Conservation (phyloP, 129 eudicot genomes). For the Apium graveolens region DNA sequence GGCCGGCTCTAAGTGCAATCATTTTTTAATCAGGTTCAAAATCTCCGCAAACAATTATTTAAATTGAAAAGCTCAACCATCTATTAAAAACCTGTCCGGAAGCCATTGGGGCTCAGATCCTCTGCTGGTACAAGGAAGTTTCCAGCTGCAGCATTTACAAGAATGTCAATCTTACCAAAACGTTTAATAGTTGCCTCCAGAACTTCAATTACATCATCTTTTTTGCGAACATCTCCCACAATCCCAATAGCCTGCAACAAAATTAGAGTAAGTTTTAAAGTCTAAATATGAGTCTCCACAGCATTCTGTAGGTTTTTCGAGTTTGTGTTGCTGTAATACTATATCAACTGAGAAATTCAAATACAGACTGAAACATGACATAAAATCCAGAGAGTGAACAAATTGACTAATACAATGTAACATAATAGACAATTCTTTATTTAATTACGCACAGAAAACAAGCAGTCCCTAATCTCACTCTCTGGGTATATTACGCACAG, state of each 20-base stretch:
- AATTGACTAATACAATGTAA: not conserved
- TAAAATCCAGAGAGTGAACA: not conserved
- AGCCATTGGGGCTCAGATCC: conserved; percentile 86
- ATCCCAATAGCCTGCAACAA: conserved; percentile 68
- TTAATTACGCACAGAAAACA: not conserved
- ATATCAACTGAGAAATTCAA: not conserved
- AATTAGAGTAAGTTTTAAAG: not conserved
- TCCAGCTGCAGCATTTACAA: conserved; percentile 95
- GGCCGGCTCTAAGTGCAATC: too few species aligned
- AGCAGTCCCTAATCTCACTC: not conserved
- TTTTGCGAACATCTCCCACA: conserved; percentile 85
- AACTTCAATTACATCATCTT: conserved; percentile 71
- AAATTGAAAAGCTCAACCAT: not conserved
- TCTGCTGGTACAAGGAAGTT: conserved; percentile 83
- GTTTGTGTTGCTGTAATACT: not conserved
- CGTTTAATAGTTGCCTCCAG: conserved; percentile 58
- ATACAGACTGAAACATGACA: not conserved
- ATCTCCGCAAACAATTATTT: not conserved
- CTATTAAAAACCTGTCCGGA: conserved; percentile 53
- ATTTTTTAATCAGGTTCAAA: not conserved
- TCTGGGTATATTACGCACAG: not conserved
- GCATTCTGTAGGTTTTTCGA: not conserved
- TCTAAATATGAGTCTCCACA: not conserved
- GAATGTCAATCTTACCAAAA: conserved; percentile 83
- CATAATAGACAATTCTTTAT: not conserved